Evolutionary conservation across 768 basidiomycete species (phyloP).

Genomic region (Austroboletus eburneus): DNA sequence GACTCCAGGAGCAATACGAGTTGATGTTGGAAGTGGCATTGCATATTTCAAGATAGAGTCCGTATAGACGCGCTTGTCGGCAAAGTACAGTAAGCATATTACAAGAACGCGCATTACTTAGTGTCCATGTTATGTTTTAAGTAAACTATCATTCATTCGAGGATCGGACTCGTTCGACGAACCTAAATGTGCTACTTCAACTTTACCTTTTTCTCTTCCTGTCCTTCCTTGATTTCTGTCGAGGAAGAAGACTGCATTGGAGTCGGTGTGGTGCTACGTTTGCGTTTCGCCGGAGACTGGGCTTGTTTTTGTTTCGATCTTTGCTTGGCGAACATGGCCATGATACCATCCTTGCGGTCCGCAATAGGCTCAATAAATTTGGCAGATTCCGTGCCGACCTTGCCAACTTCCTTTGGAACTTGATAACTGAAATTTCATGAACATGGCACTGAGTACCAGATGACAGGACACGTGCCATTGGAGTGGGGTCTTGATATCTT

Average conservation of each 20-base stretch:
- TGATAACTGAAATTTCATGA: constrained; percentile 56
- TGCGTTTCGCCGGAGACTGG: constrained; percentile 23
- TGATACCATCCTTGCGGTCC: constrained; percentile 79
- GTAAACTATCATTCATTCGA: neutral
- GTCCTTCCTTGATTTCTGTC: constrained; percentile 7
- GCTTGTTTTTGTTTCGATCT: constrained; percentile 22
- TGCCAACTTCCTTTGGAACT: constrained; percentile 88
- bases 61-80: neutral
- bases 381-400: constrained; percentile 79
- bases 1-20: constrained; percentile 11
- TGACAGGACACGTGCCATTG: constrained; percentile 53
- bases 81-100: constrained; percentile 9
- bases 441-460: neutral
- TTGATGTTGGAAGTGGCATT: neutral
- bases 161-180: neutral
- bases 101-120: too few relatives aligned
- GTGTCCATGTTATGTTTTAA: neutral
- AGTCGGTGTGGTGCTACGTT: constrained; percentile 21
- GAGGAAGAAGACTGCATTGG: neutral
- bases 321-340: constrained; percentile 77
- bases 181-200: neutral
- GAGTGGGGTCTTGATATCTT: constrained; percentile 45
- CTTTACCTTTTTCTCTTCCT: constrained; percentile 23
- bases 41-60: neutral
- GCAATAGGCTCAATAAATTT: constrained; percentile 79